These are phyloP conservation scores for Termitomyces bulborhizus DNA, from an alignment of 768 basidiomycete genomes.

Conservation along the genomic window DNA sequence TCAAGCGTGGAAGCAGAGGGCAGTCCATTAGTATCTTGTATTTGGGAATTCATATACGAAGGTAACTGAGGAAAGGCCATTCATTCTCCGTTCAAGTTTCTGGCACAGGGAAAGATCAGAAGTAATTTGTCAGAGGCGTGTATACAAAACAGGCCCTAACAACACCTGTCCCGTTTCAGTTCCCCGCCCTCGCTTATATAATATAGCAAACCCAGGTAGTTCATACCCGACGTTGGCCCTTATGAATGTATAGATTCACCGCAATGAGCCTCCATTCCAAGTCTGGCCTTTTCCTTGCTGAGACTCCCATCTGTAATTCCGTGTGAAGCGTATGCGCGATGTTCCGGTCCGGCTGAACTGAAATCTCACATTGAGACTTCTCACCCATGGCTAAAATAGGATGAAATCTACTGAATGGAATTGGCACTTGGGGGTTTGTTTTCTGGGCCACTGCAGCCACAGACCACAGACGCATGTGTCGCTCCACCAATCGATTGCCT, in stretches of 20 bases:
- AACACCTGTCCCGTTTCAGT: not conserved
- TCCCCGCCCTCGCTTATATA: too few species aligned
- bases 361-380: not conserved
- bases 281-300: not conserved
- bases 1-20: slow-evolving; percentile 39
- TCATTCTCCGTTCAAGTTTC: slow-evolving; percentile 6
- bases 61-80: slow-evolving; percentile 24
- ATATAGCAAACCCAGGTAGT: not conserved
- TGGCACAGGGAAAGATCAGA: not conserved
- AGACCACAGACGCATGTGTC: too few species aligned
- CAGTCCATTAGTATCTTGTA: slow-evolving; percentile 19
- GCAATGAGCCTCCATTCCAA: not conserved
- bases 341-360: slow-evolving; percentile 10
- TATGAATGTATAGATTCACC: not conserved
- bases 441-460: not conserved
- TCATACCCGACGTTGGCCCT: not conserved
- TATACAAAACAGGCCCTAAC: not conserved
- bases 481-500: not conserved
- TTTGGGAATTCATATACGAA: slow-evolving; percentile 21
- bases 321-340: not conserved
- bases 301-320: slow-evolving; percentile 1
- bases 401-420: not conserved
- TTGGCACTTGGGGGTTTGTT: not conserved
- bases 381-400: not conserved
- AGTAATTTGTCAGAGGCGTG: not conserved